phyloP scores from a whole-genome alignment of 1,284 basidiomycete genomes.

The Fomitopsis pinicola region DNA sequence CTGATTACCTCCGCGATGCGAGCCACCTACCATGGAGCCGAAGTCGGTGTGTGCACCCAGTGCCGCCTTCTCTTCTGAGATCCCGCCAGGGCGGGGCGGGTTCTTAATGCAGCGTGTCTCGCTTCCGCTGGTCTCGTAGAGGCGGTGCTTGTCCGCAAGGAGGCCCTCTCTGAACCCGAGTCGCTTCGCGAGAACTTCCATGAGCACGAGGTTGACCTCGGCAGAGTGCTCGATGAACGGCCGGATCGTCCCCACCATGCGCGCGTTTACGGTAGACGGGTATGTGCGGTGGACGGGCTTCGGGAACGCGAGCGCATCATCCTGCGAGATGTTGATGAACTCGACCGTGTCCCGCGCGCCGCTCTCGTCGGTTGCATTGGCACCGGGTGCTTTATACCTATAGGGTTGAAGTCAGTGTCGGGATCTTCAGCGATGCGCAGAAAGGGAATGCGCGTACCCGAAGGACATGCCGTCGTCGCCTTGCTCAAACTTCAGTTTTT shows the following conservation, averaged over 20 bases:
- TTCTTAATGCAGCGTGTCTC: constrained; percentile 32
- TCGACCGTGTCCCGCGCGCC: constrained; percentile 30
- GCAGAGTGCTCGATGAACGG: constrained; percentile 27
- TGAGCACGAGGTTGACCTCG: constrained; percentile 26
- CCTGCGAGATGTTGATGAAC: constrained; percentile 29
- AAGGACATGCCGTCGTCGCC: constrained; percentile 31
- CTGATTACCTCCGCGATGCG: neutral
- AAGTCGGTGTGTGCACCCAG: constrained; percentile 32
- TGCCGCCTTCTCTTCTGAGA: constrained; percentile 16
- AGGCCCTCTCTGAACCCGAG: constrained; percentile 19
- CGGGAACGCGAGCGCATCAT: constrained; percentile 28
- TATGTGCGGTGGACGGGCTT: constrained; percentile 21
- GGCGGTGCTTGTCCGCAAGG: neutral
- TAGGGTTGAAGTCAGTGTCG: constrained; percentile 4
- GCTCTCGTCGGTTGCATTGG: constrained; percentile 28
- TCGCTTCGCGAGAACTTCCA: constrained; percentile 26
- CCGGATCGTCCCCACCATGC: constrained; percentile 21
- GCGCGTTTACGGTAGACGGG: constrained; percentile 23
- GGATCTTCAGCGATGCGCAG: no score
- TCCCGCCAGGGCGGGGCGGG: constrained; percentile 13
- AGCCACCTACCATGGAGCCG: constrained; percentile 26
- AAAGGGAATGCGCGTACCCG: constrained; percentile 17
- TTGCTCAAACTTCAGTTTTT: constrained; percentile 34
- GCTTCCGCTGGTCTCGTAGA: constrained; percentile 27
- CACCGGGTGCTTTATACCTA: constrained; percentile 31